A percentile compares a stretch with the other conserved stretches of the same genome.
Evolutionary conservation across 2,329 filamentous ascomycete genomes (phyloP).

Genomic region (Ophiostoma australiae): DNA sequence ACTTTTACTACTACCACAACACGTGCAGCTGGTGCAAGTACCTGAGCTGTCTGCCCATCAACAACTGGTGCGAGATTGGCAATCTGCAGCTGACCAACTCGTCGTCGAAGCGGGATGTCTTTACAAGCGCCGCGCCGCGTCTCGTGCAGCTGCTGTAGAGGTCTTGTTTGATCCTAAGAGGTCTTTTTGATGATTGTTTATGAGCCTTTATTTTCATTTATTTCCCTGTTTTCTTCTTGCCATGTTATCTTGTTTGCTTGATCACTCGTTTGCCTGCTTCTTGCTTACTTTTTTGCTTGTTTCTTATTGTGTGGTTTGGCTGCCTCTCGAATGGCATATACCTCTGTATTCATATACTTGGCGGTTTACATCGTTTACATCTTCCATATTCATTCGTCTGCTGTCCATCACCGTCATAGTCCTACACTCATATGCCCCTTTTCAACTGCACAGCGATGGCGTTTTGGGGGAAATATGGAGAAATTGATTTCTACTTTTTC

Average conservation of each 20-base stretch:
- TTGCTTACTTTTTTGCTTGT: not conserved
- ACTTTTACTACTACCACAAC: conserved; percentile 78
- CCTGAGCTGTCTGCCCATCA: conserved; percentile 75
- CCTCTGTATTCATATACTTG: not conserved
- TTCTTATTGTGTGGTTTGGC: not conserved
- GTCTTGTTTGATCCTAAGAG: not conserved
- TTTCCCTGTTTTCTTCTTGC: too few species aligned
- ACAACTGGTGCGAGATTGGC: conserved; percentile 60
- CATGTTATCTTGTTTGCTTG: too few species aligned
- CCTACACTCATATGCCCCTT: not conserved
- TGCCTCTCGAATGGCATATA: not conserved
- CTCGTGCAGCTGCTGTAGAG: conserved; percentile 20
- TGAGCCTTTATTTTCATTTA: conserved; percentile 19
- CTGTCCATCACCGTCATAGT: too few species aligned
- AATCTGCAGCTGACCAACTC: conserved; percentile 30
- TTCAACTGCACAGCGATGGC: conserved; percentile 13
- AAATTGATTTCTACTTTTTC: not conserved
- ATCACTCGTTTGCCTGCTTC: too few species aligned
- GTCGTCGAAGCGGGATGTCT: conserved; percentile 29
- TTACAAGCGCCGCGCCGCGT: conserved; percentile 15
- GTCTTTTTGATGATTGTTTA: conserved; percentile 9
- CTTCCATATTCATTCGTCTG: not conserved
- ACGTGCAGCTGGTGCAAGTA: conserved; percentile 93
- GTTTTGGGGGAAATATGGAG: not conserved
- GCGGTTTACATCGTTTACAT: not conserved